Evolutionary conservation across 1,284 basidiomycete genomes (phyloP).

Genomic region (Cutaneotrichosporon mucoides): DNA sequence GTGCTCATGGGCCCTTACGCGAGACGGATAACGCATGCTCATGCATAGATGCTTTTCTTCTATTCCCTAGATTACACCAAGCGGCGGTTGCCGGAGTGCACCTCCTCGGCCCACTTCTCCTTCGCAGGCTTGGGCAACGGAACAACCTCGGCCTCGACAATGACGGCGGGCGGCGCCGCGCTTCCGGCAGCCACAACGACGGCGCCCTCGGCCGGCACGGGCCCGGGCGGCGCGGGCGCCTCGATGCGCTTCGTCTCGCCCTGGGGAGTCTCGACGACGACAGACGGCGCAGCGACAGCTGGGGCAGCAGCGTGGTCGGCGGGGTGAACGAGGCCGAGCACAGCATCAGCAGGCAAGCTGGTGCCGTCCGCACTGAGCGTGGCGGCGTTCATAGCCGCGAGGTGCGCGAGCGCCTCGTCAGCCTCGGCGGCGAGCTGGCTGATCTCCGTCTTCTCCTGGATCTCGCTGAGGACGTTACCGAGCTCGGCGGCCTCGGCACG

Average conservation of each 20-base stretch:
- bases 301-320: too few relatives aligned
- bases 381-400: background rate
- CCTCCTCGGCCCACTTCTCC: constrained; percentile 3
- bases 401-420: background rate
- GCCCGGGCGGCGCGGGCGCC: background rate
- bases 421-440: background rate
- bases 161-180: background rate
- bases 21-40: too few relatives aligned
- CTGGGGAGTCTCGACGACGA: background rate
- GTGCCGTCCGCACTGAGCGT: background rate
- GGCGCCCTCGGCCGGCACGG: background rate
- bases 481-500: constrained; percentile 43
- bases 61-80: constrained; percentile 10
- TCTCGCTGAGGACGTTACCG: constrained; percentile 22
- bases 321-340: background rate
- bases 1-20: too few relatives aligned
- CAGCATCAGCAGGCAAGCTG: background rate
- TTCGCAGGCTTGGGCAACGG: background rate
- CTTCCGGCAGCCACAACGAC: background rate
- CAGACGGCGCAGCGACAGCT: background rate
- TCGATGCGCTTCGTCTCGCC: background rate
- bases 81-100: constrained; percentile 9
- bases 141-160: background rate
- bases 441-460: constrained; percentile 5
- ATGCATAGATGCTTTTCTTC: background rate